These are phyloP conservation scores for Erigeron canadensis DNA, from an alignment of 129 eudicot species.

Conservation along the genomic window DNA sequence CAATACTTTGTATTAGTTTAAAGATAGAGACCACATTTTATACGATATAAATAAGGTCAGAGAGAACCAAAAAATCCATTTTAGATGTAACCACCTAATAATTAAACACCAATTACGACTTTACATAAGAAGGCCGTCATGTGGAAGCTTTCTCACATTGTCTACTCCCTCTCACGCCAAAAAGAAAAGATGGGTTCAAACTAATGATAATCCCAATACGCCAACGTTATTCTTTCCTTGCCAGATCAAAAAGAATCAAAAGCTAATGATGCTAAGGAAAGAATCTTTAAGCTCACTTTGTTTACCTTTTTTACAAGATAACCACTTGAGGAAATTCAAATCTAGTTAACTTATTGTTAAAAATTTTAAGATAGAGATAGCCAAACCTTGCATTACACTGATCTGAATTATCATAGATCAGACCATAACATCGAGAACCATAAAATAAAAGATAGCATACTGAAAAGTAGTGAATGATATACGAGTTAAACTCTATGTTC, in stretches of 20 bases:
- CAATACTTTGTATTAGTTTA: not conserved
- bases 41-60: not conserved
- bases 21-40: constrained; percentile 1
- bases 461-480: not conserved
- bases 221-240: constrained; percentile 28
- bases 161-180: not conserved
- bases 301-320: not conserved
- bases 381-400: constrained; percentile 5
- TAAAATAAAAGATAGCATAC: constrained; percentile 8
- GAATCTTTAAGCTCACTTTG: constrained; percentile 14
- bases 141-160: constrained; percentile 27
- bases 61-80: constrained; percentile 5
- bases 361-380: constrained; percentile 8
- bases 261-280: constrained; percentile 14
- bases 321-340: not conserved
- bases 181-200: constrained; percentile 22
- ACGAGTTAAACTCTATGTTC: not conserved
- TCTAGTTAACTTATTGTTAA: not conserved
- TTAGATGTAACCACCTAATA: constrained; percentile 16
- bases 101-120: not conserved
- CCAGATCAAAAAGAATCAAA: constrained; percentile 11
- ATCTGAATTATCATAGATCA: constrained; percentile 10
- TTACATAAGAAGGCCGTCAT: constrained; percentile 4
- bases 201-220: constrained; percentile 1
- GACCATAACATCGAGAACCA: not conserved